These are phyloP conservation scores for Laetiporus sulphureus DNA, from an alignment of 1,284 basidiomycete species.

Conservation along the genomic window DNA sequence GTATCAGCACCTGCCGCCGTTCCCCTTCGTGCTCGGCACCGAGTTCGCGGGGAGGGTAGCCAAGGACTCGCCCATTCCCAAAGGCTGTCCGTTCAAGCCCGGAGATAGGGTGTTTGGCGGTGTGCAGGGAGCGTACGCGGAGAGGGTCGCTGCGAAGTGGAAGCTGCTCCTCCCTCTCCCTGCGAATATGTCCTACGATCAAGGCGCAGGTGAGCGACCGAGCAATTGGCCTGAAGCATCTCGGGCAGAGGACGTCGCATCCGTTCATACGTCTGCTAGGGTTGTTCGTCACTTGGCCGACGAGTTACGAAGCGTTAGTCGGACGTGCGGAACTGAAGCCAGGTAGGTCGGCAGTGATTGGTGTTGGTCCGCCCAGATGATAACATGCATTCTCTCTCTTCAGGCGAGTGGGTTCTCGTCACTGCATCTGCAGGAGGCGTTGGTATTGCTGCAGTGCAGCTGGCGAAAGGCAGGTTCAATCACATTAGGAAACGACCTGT, in stretches of 20 bases:
- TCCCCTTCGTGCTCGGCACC: constrained; percentile 79
- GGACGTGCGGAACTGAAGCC: constrained; percentile 75
- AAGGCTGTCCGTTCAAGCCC: constrained; percentile 71
- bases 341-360: too few species aligned
- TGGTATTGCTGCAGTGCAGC: constrained; percentile 85
- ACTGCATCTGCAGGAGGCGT: constrained; percentile 91
- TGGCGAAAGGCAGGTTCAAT: constrained; percentile 72
- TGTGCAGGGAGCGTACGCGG: constrained; percentile 77
- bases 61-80: constrained; percentile 70
- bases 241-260: neutral
- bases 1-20: constrained; percentile 78
- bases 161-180: constrained; percentile 52
- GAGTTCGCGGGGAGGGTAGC: constrained; percentile 86
- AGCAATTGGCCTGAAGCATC: neutral
- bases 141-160: constrained; percentile 56
- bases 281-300: constrained; percentile 82
- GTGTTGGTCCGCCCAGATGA: too few species aligned
- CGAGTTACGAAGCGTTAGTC: constrained; percentile 84
- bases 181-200: constrained; percentile 55
- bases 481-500: neutral
- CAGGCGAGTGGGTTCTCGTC: constrained; percentile 85
- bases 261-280: constrained; percentile 30
- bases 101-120: constrained; percentile 91
- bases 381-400: neutral
- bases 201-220: constrained; percentile 44